These are phyloP conservation scores for Casuarina equisetifolia DNA, from an alignment of 306 rosid species.

Conservation along the genomic window DNA sequence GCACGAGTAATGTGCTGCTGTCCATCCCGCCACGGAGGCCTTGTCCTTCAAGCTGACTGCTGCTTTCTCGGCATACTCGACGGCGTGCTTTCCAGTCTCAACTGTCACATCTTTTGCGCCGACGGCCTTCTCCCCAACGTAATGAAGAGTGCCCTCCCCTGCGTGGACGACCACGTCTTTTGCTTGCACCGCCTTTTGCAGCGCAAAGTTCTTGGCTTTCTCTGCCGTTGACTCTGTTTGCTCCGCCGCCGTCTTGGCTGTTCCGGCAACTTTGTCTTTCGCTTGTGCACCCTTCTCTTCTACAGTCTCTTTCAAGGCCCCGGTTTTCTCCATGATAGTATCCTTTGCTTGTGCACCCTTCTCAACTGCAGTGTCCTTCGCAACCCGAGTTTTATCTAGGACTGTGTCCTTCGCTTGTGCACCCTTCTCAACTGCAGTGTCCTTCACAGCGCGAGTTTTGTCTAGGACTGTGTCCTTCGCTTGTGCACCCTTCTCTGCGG, in stretches of 20 bases:
- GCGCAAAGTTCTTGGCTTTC: conserved; percentile 44
- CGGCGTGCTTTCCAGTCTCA: conserved; percentile 44
- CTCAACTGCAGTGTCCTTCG: conserved; percentile 20
- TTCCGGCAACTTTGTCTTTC: conserved; percentile 35
- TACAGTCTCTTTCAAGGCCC: conserved; percentile 18
- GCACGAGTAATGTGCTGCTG: conserved; percentile 53
- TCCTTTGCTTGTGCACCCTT: conserved; percentile 29
- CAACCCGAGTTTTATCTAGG: background rate
- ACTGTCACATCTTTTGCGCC: conserved; percentile 41
- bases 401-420: conserved; percentile 23
- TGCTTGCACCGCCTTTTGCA: conserved; percentile 28
- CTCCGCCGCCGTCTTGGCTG: conserved; percentile 38
- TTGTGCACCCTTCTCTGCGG: conserved; percentile 29
- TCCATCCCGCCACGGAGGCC: conserved; percentile 60
- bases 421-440: conserved; percentile 26
- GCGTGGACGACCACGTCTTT: conserved; percentile 35
- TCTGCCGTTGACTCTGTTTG: conserved; percentile 39
- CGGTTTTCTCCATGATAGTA: conserved; percentile 11
- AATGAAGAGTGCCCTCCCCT: conserved; percentile 31
- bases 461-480: conserved; percentile 22
- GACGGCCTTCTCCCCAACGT: conserved; percentile 44
- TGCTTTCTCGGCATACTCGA: conserved; percentile 32
- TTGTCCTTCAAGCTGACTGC: conserved; percentile 62
- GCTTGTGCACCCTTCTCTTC: conserved; percentile 40
- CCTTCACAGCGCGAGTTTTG: conserved; percentile 19